Conservation (phyloP, 2,329 filamentous ascomycete species). For the Rasamsonia emersonii region DNA sequence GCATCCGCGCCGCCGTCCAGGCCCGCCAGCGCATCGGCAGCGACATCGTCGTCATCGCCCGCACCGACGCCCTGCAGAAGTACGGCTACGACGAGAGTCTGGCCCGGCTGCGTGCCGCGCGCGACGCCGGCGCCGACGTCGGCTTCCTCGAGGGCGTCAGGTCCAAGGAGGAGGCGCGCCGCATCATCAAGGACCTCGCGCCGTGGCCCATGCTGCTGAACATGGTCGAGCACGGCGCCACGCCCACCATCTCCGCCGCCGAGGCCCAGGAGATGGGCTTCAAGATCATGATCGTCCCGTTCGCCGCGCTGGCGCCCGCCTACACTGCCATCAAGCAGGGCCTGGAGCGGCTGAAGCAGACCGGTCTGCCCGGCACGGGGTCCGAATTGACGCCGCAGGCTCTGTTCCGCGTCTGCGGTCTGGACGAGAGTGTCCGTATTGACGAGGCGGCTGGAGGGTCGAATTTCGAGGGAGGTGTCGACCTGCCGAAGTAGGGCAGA, state of each 20-base stretch:
- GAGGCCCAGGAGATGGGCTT: slow-evolving; percentile 35
- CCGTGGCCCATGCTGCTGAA: slow-evolving; percentile 35
- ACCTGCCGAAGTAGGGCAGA: slow-evolving; percentile 3
- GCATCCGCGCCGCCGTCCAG: slow-evolving; percentile 32
- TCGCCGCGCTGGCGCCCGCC: slow-evolving; percentile 31
- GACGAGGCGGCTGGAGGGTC: slow-evolving; percentile 32
- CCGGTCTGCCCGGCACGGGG: slow-evolving; percentile 24
- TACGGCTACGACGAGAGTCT: slow-evolving; percentile 34
- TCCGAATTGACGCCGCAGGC: slow-evolving; percentile 28
- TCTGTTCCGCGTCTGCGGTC: slow-evolving; percentile 36
- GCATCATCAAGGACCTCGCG: slow-evolving; percentile 27
- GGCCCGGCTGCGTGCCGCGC: slow-evolving; percentile 29
- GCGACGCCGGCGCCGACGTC: slow-evolving; percentile 32
- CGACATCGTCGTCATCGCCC: slow-evolving; percentile 22
- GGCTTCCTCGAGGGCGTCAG: slow-evolving; percentile 36
- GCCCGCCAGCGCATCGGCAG: too few species aligned
- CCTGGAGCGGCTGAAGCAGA: slow-evolving; percentile 27
- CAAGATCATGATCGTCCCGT: slow-evolving; percentile 35
- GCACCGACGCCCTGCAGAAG: slow-evolving; percentile 17
- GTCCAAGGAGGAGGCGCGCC: slow-evolving; percentile 28
- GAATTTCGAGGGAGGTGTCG: slow-evolving; percentile 15
- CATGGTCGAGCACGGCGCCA: slow-evolving; percentile 37
- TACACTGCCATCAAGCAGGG: slow-evolving; percentile 27
- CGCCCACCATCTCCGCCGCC: slow-evolving; percentile 28
- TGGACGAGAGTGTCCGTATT: slow-evolving; percentile 33